Evolutionary conservation across 257 asterid species (phyloP), one percentile per base, ranked within the genome.

Genomic region (Penstemon barbatus): DNA sequence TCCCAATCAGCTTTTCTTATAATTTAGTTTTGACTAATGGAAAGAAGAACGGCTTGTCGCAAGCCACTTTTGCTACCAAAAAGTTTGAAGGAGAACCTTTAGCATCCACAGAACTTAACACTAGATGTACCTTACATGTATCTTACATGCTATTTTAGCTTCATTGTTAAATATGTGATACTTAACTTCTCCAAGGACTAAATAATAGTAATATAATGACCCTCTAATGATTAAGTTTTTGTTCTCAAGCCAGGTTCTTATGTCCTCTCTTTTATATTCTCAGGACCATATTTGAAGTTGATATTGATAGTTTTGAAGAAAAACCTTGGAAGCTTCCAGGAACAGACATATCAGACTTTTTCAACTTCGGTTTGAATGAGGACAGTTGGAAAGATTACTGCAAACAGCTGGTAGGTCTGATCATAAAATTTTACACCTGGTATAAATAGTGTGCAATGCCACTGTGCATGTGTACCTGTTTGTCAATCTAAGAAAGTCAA

Each of bases 261-360:
- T 36, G 48, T 50, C 18, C 64, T 61, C 49, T 51, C 8, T 37
- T 8, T 56, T 53, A 39, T 46, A 49, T 75, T 76, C 50, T 73
- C 87, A 94, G 99, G 98, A 94, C 97, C 69, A 85, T 94, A 79
- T 94, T 94, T 79, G 99, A 94, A 81, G 97, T 91, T 83, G 98
- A 94, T 75, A 94, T 94, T 68, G 97, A 94, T 77, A 72, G 89
- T 76, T 91, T 94, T 76, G 99, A 94, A 79, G 99, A 89, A 78
- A 94, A 87, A 78, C 95, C 99, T 64, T 94, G 99, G 99, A 89
- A 76, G 77, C 87, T 87, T 69, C 89, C 88, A 2, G 93, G 90
- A 55, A 83, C 91, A 61, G 95, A 94, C 48, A 40, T 82, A 6
- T 84, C 98, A 9, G 97, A 89, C 82, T 94, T 87, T 73, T 94